Evolutionary conservation across 2,329 filamentous ascomycete species (phyloP).

Genomic region (Aspergillus carbonarius): DNA sequence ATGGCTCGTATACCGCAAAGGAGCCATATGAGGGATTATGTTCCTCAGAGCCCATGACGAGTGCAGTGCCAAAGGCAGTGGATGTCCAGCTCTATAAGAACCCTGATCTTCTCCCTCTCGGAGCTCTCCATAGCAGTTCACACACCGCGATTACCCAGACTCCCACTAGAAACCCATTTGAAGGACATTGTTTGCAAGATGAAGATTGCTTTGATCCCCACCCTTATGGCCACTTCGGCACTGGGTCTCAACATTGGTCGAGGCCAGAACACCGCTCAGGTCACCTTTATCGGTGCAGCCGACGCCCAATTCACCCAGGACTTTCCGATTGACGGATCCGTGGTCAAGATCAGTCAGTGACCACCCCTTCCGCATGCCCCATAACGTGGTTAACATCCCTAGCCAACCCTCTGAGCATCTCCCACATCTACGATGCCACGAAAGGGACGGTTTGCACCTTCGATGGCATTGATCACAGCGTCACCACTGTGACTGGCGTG

Average conservation of each 20-base stretch:
- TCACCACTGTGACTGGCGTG: slow-evolving; percentile 17
- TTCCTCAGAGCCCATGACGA: not conserved
- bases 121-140: not conserved
- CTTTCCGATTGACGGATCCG: slow-evolving; percentile 18
- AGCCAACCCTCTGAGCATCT: slow-evolving; percentile 24
- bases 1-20: not conserved
- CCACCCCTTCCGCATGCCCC: not conserved
- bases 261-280: not conserved
- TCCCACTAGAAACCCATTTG: not conserved
- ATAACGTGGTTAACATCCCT: not conserved
- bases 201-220: not conserved
- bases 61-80: no score
- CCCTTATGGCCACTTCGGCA: not conserved
- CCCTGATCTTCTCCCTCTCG: not conserved
- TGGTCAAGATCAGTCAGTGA: slow-evolving; percentile 16
- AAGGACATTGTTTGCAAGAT: not conserved
- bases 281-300: slow-evolving; percentile 24
- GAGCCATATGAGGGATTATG: not conserved
- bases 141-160: not conserved
- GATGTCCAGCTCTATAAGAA: not conserved
- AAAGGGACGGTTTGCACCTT: slow-evolving; percentile 20
- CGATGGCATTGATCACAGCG: slow-evolving; percentile 19
- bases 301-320: slow-evolving; percentile 18
- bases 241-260: not conserved
- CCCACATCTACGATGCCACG: slow-evolving; percentile 15